These are phyloP conservation scores for Wickerhamiella musiphila DNA, from an alignment of 805 yeast genomes.

Conservation along the genomic window DNA sequence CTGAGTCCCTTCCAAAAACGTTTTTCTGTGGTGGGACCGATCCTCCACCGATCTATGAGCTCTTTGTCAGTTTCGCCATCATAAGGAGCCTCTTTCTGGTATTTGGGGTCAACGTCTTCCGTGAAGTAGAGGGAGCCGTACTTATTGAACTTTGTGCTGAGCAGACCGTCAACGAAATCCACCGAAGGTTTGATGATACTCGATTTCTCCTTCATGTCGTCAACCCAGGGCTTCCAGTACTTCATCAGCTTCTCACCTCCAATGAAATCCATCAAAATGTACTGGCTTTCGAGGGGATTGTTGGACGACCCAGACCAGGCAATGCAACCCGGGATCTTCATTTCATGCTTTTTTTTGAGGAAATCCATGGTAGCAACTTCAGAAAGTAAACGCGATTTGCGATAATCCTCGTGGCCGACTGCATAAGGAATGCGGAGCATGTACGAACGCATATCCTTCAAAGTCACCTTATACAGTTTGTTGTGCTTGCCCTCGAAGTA, in stretches of 20 bases:
- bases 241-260: constrained; percentile 75
- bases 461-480: constrained; percentile 58
- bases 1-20: constrained; percentile 53
- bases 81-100: constrained; percentile 31
- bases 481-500: constrained; percentile 92
- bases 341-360: constrained; percentile 41
- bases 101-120: constrained; percentile 38
- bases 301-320: constrained; percentile 46
- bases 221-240: constrained; percentile 71
- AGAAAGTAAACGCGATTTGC: constrained; percentile 44
- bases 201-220: constrained; percentile 34
- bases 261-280: constrained; percentile 61
- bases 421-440: constrained; percentile 80
- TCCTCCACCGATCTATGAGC: constrained; percentile 57
- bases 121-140: constrained; percentile 74
- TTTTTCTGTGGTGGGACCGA: constrained; percentile 80
- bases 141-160: constrained; percentile 42
- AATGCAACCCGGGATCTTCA: constrained; percentile 51
- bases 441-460: constrained; percentile 43
- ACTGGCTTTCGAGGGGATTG: constrained; percentile 57
- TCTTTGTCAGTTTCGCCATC: constrained; percentile 42
- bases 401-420: constrained; percentile 42
- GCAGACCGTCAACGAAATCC: constrained; percentile 40
- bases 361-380: constrained; percentile 94
- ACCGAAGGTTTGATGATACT: constrained; percentile 52